Conservation (phyloP, 805 yeast species). For the Candida insectorum region DNA sequence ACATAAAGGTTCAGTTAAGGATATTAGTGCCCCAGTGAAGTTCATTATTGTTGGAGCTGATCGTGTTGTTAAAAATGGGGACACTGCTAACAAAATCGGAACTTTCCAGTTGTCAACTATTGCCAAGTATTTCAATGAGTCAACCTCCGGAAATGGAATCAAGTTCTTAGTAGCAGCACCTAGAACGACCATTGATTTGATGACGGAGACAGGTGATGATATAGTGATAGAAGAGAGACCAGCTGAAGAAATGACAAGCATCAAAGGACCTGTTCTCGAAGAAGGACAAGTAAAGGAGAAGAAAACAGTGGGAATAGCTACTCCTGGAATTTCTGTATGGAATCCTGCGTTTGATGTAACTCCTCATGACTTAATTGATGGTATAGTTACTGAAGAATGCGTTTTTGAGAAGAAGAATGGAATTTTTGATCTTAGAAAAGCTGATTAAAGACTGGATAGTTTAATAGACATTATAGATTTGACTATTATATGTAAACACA, state of each 20-base stretch:
- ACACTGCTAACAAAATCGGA: slow-evolving; percentile 94
- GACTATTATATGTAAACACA: too few species aligned
- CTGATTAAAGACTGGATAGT: too few species aligned
- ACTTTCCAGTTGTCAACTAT: slow-evolving; percentile 83
- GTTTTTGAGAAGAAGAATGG: slow-evolving; percentile 38
- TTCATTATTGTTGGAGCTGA: slow-evolving; percentile 95
- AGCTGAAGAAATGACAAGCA: slow-evolving; percentile 67
- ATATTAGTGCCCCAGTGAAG: slow-evolving; percentile 60
- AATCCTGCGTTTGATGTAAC: slow-evolving; percentile 96
- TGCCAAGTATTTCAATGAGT: slow-evolving; percentile 46
- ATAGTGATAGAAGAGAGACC: slow-evolving; percentile 90
- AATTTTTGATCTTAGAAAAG: too few species aligned
- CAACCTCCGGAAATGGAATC: slow-evolving; percentile 27
- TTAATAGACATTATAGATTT: too few species aligned
- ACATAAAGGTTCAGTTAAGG: slow-evolving; percentile 18
- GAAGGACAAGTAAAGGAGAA: slow-evolving; percentile 31
- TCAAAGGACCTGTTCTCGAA: slow-evolving; percentile 53
- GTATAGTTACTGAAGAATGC: slow-evolving; percentile 78
- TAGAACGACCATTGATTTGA: slow-evolving; percentile 78
- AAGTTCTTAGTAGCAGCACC: slow-evolving; percentile 95
- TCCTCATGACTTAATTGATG: slow-evolving; percentile 77
- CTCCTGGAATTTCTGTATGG: slow-evolving; percentile 85
- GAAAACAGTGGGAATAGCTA: slow-evolving; percentile 72
- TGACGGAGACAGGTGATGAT: slow-evolving; percentile 62
- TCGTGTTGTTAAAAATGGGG: slow-evolving; percentile 89